phyloP scores from a whole-genome alignment of 352 stramenopile species.

The Globisporangium uncinulatum region DNA sequence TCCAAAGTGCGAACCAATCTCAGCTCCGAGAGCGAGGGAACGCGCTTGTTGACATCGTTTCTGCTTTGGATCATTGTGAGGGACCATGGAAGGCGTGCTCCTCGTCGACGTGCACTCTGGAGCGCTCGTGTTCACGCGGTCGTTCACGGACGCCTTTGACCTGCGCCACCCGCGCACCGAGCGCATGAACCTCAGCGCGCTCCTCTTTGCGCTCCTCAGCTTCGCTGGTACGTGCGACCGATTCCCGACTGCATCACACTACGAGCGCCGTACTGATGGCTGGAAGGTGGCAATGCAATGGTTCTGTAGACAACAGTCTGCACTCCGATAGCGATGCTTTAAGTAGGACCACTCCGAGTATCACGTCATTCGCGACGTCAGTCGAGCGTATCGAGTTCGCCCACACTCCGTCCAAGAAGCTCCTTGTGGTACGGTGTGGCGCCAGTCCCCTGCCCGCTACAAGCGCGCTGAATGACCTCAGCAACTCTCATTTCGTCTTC shows the following conservation, averaged over 20 bases:
- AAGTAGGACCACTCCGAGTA: constrained; percentile 12
- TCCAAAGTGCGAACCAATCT: no score
- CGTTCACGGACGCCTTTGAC: constrained; percentile 45
- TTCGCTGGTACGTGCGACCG: constrained; percentile 35
- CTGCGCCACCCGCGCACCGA: constrained; percentile 37
- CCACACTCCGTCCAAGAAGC: constrained; percentile 26
- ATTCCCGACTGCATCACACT: no score
- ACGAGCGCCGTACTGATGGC: no score
- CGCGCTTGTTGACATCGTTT: no score
- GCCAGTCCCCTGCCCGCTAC: no score
- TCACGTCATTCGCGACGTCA: constrained; percentile 34
- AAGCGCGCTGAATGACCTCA: no score
- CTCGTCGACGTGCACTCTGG: constrained; percentile 43
- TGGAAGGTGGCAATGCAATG: no score
- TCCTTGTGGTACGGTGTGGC: constrained; percentile 28
- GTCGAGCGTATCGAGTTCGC: constrained; percentile 41
- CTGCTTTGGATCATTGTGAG: no score
- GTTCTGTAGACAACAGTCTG: constrained; percentile 7
- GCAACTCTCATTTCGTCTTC: no score
- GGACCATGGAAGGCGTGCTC: constrained; percentile 48
- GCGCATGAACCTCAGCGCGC: constrained; percentile 51
- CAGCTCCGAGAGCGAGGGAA: no score
- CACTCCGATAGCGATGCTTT: background rate
- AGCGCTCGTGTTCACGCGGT: constrained; percentile 42
- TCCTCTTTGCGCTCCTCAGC: constrained; percentile 62